Conservation (phyloP, 768 basidiomycete genomes). For the Amanita fuliginea region DNA sequence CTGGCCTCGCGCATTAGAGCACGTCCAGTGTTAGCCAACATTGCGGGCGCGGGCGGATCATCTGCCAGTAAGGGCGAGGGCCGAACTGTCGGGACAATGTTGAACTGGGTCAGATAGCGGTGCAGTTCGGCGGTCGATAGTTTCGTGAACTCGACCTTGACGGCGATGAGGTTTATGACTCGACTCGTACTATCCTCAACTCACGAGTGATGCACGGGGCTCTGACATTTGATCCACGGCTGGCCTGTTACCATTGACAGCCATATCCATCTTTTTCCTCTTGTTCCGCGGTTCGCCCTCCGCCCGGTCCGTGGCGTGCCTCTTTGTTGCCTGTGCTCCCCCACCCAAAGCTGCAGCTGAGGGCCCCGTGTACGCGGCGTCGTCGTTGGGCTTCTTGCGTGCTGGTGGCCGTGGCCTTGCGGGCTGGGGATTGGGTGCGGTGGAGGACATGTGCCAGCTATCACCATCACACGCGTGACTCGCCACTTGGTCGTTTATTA, state of each 20-base stretch:
- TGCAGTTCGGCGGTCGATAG: constrained; percentile 56
- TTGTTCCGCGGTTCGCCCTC: constrained; percentile 72
- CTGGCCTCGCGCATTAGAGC: constrained; percentile 29
- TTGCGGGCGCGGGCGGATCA: constrained; percentile 61
- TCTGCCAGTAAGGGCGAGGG: constrained; percentile 58
- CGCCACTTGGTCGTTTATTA: too few relatives aligned
- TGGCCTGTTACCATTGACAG: constrained; percentile 13
- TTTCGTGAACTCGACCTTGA: constrained; percentile 65
- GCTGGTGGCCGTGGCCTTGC: constrained; percentile 50
- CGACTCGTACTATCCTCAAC: constrained; percentile 11
- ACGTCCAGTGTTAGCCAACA: constrained; percentile 39
- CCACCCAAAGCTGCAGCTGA: constrained; percentile 29
- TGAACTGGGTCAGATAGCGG: constrained; percentile 63
- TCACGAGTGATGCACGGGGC: constrained; percentile 28
- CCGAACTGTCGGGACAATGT: constrained; percentile 58
- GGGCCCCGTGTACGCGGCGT: constrained; percentile 61
- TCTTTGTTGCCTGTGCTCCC: constrained; percentile 33
- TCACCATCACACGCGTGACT: neutral
- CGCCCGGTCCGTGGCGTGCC: constrained; percentile 53
- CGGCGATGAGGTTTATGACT: neutral
- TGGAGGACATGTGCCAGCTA: constrained; percentile 7
- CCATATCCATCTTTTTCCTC: constrained; percentile 54
- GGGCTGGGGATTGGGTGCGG: constrained; percentile 8
- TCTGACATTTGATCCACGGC: constrained; percentile 29
- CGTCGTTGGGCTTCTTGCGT: constrained; percentile 53